Base-by-base conservation (phyloP, 306 rosid genomes). In the Pterocarpus macrocarpus region DNA sequence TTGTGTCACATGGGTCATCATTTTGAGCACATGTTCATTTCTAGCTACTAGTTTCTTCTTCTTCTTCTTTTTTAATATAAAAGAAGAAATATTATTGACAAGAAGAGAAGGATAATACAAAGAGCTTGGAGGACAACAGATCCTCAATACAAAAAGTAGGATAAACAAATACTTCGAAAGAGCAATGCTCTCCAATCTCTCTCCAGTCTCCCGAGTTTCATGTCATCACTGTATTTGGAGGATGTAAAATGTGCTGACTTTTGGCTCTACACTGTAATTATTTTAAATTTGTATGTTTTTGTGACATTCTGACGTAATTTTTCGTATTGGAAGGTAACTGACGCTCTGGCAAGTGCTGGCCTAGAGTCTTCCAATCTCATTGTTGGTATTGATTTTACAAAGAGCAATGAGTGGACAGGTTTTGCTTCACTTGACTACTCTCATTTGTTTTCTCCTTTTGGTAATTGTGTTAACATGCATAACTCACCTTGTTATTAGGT, bases 381-480 rank as follows among this genome's bases (percentile, higher is more conserved):
- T 76, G 98, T 96, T 17, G 99, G 99, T 59, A 90, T 96, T 78
- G 99, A 96, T 85, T 96, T 93, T 86, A 96, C 99, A 7, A 93
- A 96, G 92, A 96, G 99, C 91, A 96, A 96, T 77, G 99, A 96
- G 84, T 96, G 99, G 99, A 93, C 99, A 90, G 99, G 99, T 95
- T 79, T 80, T 81, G 66, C 80, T 80, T 82, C 70, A 14, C 80
- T 72, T 73, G 22, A 57, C 58, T 75, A 33, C 69, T 68, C 69
- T 49, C 35, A 17, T 49, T 57, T 30, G 17, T 72, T 71, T 76
- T 64, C 70, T 74, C 8, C 63, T 58, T 67, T 28, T 71, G 79
- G 71, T 79, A 5, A 39, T 61, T 80, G 56, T 28, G 53, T 57
- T 76, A 74, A 77, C 70, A 45, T 74, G 73, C 71, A 78, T 73